Evolutionary conservation across 2,329 filamentous ascomycete genomes (phyloP).

Genomic region (Colletotrichum sp.): DNA sequence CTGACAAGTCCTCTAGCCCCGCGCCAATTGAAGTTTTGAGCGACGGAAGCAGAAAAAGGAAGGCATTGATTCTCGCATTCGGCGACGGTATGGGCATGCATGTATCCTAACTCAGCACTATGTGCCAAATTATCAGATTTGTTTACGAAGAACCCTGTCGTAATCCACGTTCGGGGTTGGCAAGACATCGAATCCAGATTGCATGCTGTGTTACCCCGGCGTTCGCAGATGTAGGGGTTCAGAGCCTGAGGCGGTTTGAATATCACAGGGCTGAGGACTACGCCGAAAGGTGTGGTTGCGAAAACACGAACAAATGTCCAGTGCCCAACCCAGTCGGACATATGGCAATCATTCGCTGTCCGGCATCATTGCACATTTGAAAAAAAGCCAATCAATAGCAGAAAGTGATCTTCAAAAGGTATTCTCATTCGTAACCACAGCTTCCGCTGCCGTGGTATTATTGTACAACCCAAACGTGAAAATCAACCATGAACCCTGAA

Average conservation of each 20-base stretch:
- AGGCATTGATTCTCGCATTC: neutral
- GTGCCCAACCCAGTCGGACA: too few relatives aligned
- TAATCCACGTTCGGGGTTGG: neutral
- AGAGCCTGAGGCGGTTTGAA: too few relatives aligned
- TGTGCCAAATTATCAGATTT: neutral
- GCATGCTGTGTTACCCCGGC: neutral
- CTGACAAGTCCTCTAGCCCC: slow-evolving; percentile 42
- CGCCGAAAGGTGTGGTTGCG: too few relatives aligned
- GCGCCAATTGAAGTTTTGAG: slow-evolving; percentile 53
- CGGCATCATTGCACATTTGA: neutral
- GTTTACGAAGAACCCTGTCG: neutral
- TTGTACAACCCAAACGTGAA: slow-evolving; percentile 74
- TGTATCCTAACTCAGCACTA: neutral
- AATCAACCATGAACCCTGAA: slow-evolving; percentile 71
- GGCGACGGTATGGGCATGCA: neutral
- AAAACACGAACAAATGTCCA: too few relatives aligned
- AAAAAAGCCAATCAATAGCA: neutral
- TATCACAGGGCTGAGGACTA: too few relatives aligned
- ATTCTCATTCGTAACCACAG: slow-evolving; percentile 69
- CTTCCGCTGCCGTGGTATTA: slow-evolving; percentile 62
- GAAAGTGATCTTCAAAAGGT: slow-evolving; percentile 48
- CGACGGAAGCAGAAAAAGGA: neutral
- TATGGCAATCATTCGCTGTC: too few relatives aligned
- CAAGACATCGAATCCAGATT: neutral
- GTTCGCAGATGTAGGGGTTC: neutral